A percentile compares a stretch with the other conserved stretches of the same genome.
phyloP scores from a whole-genome alignment of 2,329 filamentous ascomycete genomes.

The Botrytis tulipae region DNA sequence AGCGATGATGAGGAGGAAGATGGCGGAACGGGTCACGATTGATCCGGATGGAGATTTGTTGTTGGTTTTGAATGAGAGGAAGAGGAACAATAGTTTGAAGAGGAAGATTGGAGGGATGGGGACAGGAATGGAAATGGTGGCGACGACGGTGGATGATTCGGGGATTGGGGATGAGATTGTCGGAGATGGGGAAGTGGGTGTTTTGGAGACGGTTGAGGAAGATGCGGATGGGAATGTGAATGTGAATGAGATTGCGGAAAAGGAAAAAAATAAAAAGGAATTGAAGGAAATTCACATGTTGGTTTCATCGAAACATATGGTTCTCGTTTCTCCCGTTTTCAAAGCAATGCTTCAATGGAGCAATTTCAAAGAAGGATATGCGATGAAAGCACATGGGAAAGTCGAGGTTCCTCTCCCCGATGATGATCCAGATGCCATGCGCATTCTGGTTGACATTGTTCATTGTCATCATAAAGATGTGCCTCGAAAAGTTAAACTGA shows the following conservation, averaged over 20 bases:
- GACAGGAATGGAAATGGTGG: not conserved
- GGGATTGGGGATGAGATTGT: constrained; percentile 7
- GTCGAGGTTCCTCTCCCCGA: constrained; percentile 35
- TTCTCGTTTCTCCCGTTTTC: constrained; percentile 34
- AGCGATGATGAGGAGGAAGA: constrained; percentile 1
- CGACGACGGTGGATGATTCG: constrained; percentile 7
- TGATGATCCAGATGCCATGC: constrained; percentile 38
- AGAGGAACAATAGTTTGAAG: not conserved
- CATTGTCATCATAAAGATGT: constrained; percentile 33
- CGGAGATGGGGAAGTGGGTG: not conserved
- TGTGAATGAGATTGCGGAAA: not conserved
- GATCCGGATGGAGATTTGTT: constrained; percentile 18
- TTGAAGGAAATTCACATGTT: constrained; percentile 24
- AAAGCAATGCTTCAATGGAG: constrained; percentile 32
- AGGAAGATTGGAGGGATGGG: not conserved
- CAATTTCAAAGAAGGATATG: constrained; percentile 30
- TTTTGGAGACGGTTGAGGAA: not conserved
- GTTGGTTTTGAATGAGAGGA: constrained; percentile 8
- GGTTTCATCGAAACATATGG: constrained; percentile 31
- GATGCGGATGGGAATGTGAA: not conserved
- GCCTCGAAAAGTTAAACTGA: constrained; percentile 31
- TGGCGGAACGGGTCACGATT: constrained; percentile 4
- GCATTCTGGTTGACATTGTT: constrained; percentile 38
- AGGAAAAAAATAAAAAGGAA: not conserved
- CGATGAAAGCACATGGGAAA: constrained; percentile 20